Evolutionary conservation across 441 rosid species (phyloP).

Genomic region (Corymbia citriodora): DNA sequence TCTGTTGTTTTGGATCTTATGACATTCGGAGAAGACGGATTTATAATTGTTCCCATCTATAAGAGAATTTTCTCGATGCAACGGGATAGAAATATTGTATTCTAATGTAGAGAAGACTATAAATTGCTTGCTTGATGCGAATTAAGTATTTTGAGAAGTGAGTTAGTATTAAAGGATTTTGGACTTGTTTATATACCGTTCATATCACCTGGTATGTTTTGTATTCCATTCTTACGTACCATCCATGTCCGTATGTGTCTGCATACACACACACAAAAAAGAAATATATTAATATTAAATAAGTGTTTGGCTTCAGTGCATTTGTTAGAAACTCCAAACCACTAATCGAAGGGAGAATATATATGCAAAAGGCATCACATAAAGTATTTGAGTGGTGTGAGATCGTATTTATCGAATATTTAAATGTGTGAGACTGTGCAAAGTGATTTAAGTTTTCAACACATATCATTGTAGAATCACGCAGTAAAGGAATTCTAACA

Average conservation of each 20-base stretch:
- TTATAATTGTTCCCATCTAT: background rate
- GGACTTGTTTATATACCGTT: background rate
- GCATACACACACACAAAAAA: accelerated
- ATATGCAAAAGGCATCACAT: background rate
- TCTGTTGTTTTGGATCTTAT: background rate
- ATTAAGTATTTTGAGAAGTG: background rate
- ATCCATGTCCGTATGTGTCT: background rate
- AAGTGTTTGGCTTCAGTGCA: background rate
- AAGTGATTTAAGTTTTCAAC: background rate
- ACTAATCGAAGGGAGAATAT: background rate
- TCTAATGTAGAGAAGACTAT: background rate
- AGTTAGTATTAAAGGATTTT: background rate
- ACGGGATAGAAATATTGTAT: background rate
- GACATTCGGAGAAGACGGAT: background rate
- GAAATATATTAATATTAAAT: background rate
- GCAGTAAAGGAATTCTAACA: background rate
- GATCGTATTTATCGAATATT: background rate
- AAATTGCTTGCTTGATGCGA: background rate
- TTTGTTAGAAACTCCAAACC: background rate
- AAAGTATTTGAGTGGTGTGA: background rate
- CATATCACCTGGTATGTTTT: background rate
- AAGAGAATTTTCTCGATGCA: background rate
- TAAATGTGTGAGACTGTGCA: background rate
- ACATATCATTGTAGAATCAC: background rate
- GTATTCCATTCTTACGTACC: background rate